Evolutionary conservation across 257 asterid genomes (phyloP), one percentile per base, ranked within the genome.

Genomic region (Cordia subcordata): DNA sequence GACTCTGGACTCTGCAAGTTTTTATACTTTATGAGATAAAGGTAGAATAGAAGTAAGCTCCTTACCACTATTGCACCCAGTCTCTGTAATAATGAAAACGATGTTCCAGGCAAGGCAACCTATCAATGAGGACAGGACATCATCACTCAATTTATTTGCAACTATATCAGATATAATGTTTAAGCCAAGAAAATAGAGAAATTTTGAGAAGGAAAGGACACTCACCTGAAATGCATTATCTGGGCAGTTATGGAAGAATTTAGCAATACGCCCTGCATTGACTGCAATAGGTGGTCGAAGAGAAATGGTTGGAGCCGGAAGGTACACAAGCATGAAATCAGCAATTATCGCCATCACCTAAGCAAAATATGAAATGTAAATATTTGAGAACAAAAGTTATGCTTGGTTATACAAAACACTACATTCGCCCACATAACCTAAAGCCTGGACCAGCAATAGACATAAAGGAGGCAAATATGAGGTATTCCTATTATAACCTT

Each of bases 291-390:
- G 88, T 12, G 88, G 49, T 44, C 88, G 82, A 62, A 91, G 94
- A 71, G 98, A 82, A 69, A 91, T 86, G n/a, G 98, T 91, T 32
- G 96, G 98, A 65, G 96, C 98, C 13, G 96, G 98, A 65, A 91
- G 96, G 75, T 84, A 91, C 49, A 91, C 96, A 42, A 88, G 96
- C 98, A 88, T 91, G 80, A 88, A 91, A 79, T 88, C 98, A 59
- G 98, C 98, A 67, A 91, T 79, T 61, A 91, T 62, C 40, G 98
- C 96, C 98, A 88, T 91, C 62, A 81, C 95, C 96, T 87, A 70
- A 46, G 60, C 35, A 37, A 44, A 66, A 70, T 38, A 65, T 40
- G 59, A 72, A 63, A 50, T 60, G 17, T 58, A 47, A 44, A 57
- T 33, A 13, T 8, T 49, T 13, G 55, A 54, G 8, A 15, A 53